Conservation (phyloP, 495 filamentous ascomycete genomes). For the Penicillium bovifimosum region DNA sequence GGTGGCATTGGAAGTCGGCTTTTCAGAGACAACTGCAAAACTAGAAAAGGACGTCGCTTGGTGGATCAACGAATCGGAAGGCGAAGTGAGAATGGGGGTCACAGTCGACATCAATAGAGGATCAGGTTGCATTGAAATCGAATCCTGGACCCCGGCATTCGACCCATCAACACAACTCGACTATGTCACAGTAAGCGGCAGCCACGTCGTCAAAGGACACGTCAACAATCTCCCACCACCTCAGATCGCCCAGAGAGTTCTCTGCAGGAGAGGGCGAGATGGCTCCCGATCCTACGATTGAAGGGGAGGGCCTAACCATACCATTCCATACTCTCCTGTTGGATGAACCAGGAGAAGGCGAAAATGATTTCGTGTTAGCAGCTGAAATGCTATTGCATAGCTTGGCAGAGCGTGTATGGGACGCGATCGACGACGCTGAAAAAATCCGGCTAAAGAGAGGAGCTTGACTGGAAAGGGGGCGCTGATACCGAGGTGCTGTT, state of each 20-base stretch:
- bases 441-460: no score
- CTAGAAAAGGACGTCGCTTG: not conserved
- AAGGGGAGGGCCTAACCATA: not conserved
- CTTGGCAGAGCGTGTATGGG: not conserved
- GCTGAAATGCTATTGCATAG: not conserved
- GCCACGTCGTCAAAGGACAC: not conserved
- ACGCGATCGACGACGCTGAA: not conserved
- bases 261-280: not conserved
- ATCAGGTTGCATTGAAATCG: not conserved
- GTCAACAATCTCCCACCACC: not conserved
- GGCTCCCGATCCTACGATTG: not conserved
- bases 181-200: not conserved
- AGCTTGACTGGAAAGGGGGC: no score
- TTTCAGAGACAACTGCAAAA: not conserved
- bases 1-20: conserved; percentile 2
- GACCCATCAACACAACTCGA: not conserved
- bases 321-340: not conserved
- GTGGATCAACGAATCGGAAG: conserved; percentile 4
- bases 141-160: not conserved
- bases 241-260: not conserved
- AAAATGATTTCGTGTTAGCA: not conserved
- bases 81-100: conserved; percentile 5
- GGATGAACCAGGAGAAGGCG: not conserved
- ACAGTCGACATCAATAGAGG: conserved; percentile 2
- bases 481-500: no score